A percentile compares a stretch with the other conserved stretches of the same genome.
Conservation (phyloP, 805 yeast species). For the Lipomyces yamadae region DNA sequence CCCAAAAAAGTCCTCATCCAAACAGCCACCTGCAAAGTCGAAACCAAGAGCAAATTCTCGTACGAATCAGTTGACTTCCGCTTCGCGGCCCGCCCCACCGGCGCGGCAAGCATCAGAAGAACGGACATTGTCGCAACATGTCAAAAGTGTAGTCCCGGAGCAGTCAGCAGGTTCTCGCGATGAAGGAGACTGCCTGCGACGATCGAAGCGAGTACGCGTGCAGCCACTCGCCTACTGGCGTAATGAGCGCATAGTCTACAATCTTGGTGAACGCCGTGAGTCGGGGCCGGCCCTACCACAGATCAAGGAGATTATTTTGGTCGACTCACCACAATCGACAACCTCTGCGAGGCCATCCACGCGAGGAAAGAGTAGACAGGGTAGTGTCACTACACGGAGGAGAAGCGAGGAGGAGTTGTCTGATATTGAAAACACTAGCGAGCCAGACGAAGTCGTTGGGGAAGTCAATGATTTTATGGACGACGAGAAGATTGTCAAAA, state of each 20-base stretch:
- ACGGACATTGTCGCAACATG: background rate
- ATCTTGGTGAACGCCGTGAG: slow-evolving; percentile 40
- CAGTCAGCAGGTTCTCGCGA: background rate
- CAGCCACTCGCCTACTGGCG: slow-evolving; percentile 85
- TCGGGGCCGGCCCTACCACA: slow-evolving; percentile 39
- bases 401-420: slow-evolving; percentile 10
- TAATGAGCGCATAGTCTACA: slow-evolving; percentile 73
- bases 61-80: background rate
- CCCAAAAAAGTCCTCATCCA: background rate
- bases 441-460: slow-evolving; percentile 27
- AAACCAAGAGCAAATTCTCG: background rate
- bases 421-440: slow-evolving; percentile 24
- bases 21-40: background rate
- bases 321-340: slow-evolving; percentile 37
- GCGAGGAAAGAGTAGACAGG: slow-evolving; percentile 9
- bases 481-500: background rate
- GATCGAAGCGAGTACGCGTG: slow-evolving; percentile 68
- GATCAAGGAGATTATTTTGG: slow-evolving; percentile 41
- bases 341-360: slow-evolving; percentile 46
- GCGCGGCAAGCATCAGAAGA: background rate
- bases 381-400: slow-evolving; percentile 1
- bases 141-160: background rate
- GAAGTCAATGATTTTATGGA: slow-evolving; percentile 23
- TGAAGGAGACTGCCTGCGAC: slow-evolving; percentile 46
- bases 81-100: background rate